Evolutionary conservation across 352 stramenopile species (phyloP).

Genomic region (Globisporangium perplexum): DNA sequence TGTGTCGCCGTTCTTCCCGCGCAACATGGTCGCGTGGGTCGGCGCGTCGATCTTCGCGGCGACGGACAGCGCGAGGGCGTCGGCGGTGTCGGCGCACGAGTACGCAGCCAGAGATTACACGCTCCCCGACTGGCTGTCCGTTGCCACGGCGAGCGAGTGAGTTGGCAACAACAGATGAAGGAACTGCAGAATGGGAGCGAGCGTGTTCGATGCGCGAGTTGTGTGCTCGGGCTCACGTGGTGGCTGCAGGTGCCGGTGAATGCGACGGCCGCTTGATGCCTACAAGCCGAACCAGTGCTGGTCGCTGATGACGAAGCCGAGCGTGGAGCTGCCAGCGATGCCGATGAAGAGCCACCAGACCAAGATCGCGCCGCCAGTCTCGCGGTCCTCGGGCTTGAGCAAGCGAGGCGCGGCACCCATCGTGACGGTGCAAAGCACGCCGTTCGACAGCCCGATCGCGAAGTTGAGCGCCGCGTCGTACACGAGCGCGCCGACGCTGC

Average conservation of each 20-base stretch:
- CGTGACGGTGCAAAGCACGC: conserved; percentile 55
- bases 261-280: not conserved
- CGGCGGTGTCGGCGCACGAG: conserved; percentile 46
- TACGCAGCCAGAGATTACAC: conserved; percentile 29
- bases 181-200: not conserved
- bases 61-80: conserved; percentile 36
- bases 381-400: conserved; percentile 45
- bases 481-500: conserved; percentile 20
- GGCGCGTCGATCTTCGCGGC: conserved; percentile 71
- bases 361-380: conserved; percentile 54
- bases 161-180: not conserved
- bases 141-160: conserved; percentile 32
- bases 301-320: conserved; percentile 47
- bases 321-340: conserved; percentile 32
- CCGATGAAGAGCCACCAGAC: conserved; percentile 52
- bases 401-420: conserved; percentile 48
- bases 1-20: conserved; percentile 51
- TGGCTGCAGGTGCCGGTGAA: not conserved
- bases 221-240: not conserved
- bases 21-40: conserved; percentile 73
- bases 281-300: conserved; percentile 44
- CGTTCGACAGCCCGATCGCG: conserved; percentile 41
- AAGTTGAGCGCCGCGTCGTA: conserved; percentile 50
- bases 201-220: not conserved
- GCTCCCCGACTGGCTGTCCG: conserved; percentile 59